phyloP scores from a whole-genome alignment of 192 early-diverging fungal species.

The Gigaspora rosea region DNA sequence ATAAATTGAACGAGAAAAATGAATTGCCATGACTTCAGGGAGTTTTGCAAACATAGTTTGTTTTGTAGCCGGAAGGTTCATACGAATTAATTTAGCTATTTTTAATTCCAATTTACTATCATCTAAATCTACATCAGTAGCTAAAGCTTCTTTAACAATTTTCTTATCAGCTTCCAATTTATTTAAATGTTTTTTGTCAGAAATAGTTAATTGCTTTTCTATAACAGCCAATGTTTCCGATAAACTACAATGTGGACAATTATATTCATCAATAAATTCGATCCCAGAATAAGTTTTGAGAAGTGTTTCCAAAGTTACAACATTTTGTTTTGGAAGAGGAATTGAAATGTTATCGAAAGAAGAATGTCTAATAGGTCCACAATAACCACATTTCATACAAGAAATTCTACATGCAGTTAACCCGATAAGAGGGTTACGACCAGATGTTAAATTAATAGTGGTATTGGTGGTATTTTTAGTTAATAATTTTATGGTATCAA shows the following conservation, averaged over 20 bases:
- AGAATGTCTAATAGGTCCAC: constrained; percentile 29
- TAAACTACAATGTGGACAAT: constrained; percentile 25
- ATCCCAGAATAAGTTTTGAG: constrained; percentile 23
- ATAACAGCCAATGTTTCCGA: constrained; percentile 18
- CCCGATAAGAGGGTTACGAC: constrained; percentile 71
- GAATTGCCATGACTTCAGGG: constrained; percentile 78
- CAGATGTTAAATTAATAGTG: not conserved
- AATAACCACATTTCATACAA: constrained; percentile 73
- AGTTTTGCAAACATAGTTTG: constrained; percentile 86
- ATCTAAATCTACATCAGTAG: constrained; percentile 12
- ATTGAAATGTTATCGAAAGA: constrained; percentile 32
- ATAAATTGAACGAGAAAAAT: constrained; percentile 84
- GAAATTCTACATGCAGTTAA: constrained; percentile 68
- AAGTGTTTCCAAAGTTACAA: constrained; percentile 15
- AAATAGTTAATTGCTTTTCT: not conserved
- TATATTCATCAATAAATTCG: constrained; percentile 31
- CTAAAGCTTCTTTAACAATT: constrained; percentile 18
- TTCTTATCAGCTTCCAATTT: not conserved
- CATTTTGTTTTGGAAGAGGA: constrained; percentile 16
- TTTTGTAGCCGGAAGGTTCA: constrained; percentile 36
- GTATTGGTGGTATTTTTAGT: not conserved
- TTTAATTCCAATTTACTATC: not conserved
- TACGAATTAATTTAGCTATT: not conserved
- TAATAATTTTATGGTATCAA: not conserved
- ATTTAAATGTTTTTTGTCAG: not conserved